Evolutionary conservation across 768 basidiomycete species (phyloP).

Genomic region (Auriscalpium microsporum): DNA sequence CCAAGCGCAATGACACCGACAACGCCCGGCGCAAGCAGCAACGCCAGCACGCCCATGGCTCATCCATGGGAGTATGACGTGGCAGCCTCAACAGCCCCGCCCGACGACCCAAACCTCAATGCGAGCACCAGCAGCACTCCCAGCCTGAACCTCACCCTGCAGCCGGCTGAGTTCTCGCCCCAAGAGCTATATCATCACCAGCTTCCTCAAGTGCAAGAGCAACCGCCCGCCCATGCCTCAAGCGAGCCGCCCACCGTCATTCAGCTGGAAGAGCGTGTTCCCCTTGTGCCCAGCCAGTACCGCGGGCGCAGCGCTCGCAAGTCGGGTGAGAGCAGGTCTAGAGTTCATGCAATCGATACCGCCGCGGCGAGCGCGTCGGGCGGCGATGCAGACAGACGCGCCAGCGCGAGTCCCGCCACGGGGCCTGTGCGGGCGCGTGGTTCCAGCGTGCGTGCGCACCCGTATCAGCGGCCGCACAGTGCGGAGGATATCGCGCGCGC

Average conservation of each 20-base stretch:
- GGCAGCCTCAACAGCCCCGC: conserved; percentile 3
- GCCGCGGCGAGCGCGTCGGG: conserved; percentile 1
- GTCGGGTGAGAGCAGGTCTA: conserved; percentile 10
- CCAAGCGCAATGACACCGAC: conserved; percentile 10
- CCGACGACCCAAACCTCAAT: conserved; percentile 3
- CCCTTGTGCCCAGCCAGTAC: conserved; percentile 13
- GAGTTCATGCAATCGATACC: conserved; percentile 6
- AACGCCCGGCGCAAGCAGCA: conserved; percentile 12
- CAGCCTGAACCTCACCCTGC: conserved; percentile 2
- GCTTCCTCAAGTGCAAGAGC: not conserved
- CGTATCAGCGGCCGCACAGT: conserved; percentile 14
- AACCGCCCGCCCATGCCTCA: not conserved
- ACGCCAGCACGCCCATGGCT: conserved; percentile 11
- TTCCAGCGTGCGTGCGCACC: conserved; percentile 11
- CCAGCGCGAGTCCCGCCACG: not conserved
- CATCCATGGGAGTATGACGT: conserved; percentile 14
- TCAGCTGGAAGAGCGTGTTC: conserved; percentile 15
- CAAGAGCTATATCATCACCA: conserved; percentile 8
- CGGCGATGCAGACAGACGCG: conserved; percentile 6
- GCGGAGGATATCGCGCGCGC: conserved; percentile 1
- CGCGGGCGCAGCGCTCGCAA: conserved; percentile 5
- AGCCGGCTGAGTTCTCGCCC: conserved; percentile 10
- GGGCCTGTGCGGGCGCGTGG: conserved; percentile 5
- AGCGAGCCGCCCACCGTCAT: conserved; percentile 5
- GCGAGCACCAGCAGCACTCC: not conserved